A percentile compares a stretch with the other conserved stretches of the same genome.
Evolutionary conservation across 1,284 basidiomycete genomes (phyloP).

Genomic region (Boletus mariae): DNA sequence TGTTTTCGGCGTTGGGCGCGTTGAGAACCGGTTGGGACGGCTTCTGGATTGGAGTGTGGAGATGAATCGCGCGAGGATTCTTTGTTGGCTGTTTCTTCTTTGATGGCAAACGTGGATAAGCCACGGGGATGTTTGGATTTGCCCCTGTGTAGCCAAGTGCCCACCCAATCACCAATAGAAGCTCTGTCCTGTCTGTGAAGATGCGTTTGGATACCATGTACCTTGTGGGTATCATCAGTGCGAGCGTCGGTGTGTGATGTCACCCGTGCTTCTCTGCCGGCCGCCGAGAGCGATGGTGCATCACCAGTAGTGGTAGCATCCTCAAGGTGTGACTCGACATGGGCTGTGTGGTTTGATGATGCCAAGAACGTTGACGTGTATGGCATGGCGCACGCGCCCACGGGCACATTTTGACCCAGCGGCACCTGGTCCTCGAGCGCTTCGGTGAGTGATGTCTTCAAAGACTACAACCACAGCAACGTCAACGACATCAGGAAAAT

Average conservation of each 20-base stretch:
- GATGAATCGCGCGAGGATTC: slow-evolving; percentile 24
- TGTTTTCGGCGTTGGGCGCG: slow-evolving; percentile 39
- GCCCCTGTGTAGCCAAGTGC: slow-evolving; percentile 54
- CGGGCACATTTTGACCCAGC: slow-evolving; percentile 36
- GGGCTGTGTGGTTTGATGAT: background rate
- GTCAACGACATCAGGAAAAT: slow-evolving; percentile 13
- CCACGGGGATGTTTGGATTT: slow-evolving; percentile 29
- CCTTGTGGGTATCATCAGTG: slow-evolving; percentile 9
- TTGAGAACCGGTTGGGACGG: slow-evolving; percentile 8
- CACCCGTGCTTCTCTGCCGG: slow-evolving; percentile 2
- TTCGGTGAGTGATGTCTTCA: slow-evolving; percentile 66
- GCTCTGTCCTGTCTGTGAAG: slow-evolving; percentile 31
- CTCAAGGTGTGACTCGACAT: slow-evolving; percentile 3
- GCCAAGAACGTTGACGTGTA: slow-evolving; percentile 7
- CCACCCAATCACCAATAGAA: slow-evolving; percentile 67
- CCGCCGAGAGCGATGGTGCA: background rate
- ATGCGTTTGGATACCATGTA: slow-evolving; percentile 1
- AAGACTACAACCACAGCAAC: slow-evolving; percentile 42
- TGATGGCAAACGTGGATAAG: slow-evolving; percentile 17
- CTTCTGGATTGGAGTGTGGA: slow-evolving; percentile 12
- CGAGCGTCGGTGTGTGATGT: slow-evolving; percentile 6
- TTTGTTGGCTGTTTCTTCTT: slow-evolving; percentile 20
- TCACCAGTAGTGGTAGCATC: background rate
- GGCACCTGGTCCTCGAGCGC: slow-evolving; percentile 63
- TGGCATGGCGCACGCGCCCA: slow-evolving; percentile 8